A percentile compares a stretch with the other conserved stretches of the same genome.
Evolutionary conservation across 2,329 filamentous ascomycete species (phyloP).

Genomic region (Geosmithia putterillii): DNA sequence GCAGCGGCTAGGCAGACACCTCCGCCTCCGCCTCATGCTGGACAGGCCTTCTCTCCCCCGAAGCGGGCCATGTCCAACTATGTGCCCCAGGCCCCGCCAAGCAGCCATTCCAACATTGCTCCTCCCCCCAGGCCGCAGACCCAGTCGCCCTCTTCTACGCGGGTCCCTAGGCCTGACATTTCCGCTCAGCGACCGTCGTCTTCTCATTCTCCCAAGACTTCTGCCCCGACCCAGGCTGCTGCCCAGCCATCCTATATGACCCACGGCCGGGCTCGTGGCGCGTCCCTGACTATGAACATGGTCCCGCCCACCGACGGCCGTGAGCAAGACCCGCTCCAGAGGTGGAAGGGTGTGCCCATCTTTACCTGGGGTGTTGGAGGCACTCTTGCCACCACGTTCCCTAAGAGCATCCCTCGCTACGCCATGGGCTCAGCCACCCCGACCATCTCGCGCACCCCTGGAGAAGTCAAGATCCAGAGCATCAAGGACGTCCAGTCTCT

Average conservation of each 20-base stretch:
- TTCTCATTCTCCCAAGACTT: slow-evolving; percentile 31
- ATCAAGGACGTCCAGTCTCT: slow-evolving; percentile 63
- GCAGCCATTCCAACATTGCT: slow-evolving; percentile 27
- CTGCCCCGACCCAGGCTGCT: slow-evolving; percentile 12
- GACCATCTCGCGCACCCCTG: slow-evolving; percentile 69
- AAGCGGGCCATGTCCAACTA: slow-evolving; percentile 43
- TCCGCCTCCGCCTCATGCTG: slow-evolving; percentile 28
- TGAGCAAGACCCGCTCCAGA: slow-evolving; percentile 64
- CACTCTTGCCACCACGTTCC: slow-evolving; percentile 71
- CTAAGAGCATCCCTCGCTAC: slow-evolving; percentile 79
- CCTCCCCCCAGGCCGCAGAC: slow-evolving; percentile 50
- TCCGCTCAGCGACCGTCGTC: slow-evolving; percentile 41
- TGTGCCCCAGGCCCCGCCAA: slow-evolving; percentile 23
- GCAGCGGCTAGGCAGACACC: slow-evolving; percentile 31
- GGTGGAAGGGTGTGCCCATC: slow-evolving; percentile 84
- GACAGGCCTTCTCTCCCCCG: slow-evolving; percentile 38
- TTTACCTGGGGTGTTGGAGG: slow-evolving; percentile 85
- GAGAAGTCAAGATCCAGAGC: slow-evolving; percentile 67
- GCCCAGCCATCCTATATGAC: slow-evolving; percentile 14
- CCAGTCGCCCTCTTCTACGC: slow-evolving; percentile 43
- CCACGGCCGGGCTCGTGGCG: slow-evolving; percentile 30
- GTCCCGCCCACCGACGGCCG: slow-evolving; percentile 52
- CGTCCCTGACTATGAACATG: slow-evolving; percentile 44
- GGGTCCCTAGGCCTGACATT: slow-evolving; percentile 22
- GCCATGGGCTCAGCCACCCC: slow-evolving; percentile 60